Evolutionary conservation across 768 basidiomycete species (phyloP).

Genomic region (Udeniomyces megalosporus): DNA sequence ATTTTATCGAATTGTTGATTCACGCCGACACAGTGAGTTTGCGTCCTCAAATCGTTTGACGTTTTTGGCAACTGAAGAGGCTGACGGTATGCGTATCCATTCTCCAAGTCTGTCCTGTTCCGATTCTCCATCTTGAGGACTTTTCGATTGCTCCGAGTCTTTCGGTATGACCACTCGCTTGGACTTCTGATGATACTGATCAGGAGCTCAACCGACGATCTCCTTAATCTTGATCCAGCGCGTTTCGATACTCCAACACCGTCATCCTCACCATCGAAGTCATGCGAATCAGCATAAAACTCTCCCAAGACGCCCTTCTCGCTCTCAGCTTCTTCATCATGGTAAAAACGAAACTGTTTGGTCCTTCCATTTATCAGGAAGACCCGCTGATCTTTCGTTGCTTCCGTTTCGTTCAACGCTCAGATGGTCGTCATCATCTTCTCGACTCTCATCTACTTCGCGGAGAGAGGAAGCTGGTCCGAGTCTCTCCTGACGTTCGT

Average conservation of each 20-base stretch:
- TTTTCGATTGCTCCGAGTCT: conserved; percentile 74
- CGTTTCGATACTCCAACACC: conserved; percentile 69
- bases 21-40: conserved; percentile 64
- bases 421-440: background rate
- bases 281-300: conserved; percentile 74
- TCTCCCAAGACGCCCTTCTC: conserved; percentile 71
- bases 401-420: background rate
- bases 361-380: background rate
- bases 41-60: too few relatives aligned
- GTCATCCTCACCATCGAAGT: conserved; percentile 63
- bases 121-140: conserved; percentile 80
- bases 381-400: too few relatives aligned
- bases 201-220: too few relatives aligned
- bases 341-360: conserved; percentile 33
- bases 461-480: conserved; percentile 82
- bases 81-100: too few relatives aligned
- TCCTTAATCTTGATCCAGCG: conserved; percentile 28
- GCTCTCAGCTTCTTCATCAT: conserved; percentile 77
- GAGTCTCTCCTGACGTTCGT: conserved; percentile 60
- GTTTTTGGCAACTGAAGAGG: background rate
- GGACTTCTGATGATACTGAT: too few relatives aligned
- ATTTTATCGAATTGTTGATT: conserved; percentile 69
- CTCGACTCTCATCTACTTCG: conserved; percentile 48
- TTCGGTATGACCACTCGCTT: too few relatives aligned
- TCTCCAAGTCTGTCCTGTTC: conserved; percentile 56